Evolutionary conservation across 305 asterid genomes (phyloP), one percentile per base, ranked within the genome.

Genomic region (Fraxinus baroniana): DNA sequence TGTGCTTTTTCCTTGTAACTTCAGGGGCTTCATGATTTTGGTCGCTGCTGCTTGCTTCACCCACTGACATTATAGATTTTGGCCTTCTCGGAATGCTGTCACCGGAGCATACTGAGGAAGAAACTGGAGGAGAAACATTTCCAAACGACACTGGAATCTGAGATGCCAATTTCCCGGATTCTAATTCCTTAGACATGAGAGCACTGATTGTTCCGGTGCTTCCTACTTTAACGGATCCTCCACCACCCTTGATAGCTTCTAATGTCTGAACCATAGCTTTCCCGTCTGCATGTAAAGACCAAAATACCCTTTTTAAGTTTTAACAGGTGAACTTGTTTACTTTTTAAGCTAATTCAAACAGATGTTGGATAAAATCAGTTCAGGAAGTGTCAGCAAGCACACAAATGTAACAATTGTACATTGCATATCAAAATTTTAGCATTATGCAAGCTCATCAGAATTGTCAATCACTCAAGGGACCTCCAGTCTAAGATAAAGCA

Each of bases 201-300:
- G 95, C 91, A 84, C 97, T 87, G 82, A 95, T 92, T 55, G 89
- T 95, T 72, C 98, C 98, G 1, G 97, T 95, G 32, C 95, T 89
- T 79, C 98, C 97, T 13, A 93, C 88, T 88, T 89, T 95, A 71
- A 95, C 71, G 5, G 98, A 93, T 79, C 98, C 98, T 87, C 97
- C 97, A 24, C 97, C 95, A 81, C 98, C 93, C 83, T 82, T 84
- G 78, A 92, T 87, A 22, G 92, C 89, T 91, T 93, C 95, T 82
- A 93, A 78, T 77, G 89, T 90, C 80, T 82, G 93, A 84, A 87
- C 92, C 98, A 92, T 93, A 5, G 79, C 66, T 30, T 76, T 52
- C 20, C 79, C 80, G 32, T 79, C 74, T 82, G 26, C 33, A 76
- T 74, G 75, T 73, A 46, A 71, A 46, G 64, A 78, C 30, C 28